Evolutionary conservation across 305 asterid species (phyloP), one percentile per base, ranked within the genome.

Genomic region (Rubia peregrina): DNA sequence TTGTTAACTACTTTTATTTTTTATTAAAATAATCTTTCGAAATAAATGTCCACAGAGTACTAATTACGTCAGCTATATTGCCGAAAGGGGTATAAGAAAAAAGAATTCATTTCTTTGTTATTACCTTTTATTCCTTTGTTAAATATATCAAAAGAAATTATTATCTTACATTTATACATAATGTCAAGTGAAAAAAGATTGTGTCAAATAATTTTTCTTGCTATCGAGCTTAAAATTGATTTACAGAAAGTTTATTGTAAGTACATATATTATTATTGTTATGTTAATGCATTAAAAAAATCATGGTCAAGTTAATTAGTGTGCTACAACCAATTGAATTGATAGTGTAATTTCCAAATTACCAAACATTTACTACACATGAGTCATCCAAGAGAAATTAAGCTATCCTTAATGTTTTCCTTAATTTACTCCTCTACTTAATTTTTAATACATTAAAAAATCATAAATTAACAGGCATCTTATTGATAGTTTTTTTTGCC

Each of bases 321-420:
- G 4, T 9, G 36, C 63, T 21, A 51, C n/a, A 51, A 57, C 30
- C 19, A 53, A 53, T 49, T 49, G 22, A 53, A 53, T 17, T 53
- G 56, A 49, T 49, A 14, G 30, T 46, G 68, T 40, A 8, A 22
- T 67, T 33, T 19, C 46, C 14, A 16, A 67, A 26, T 14, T 48
- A 12, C 24, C 57, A 70, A 59, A 49, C 49, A 71, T 71, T 71
- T 61, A 60, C 46, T 24, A 26, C 46, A 9, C 67, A 51, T 12
- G 19, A 51, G 9, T 70, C 71, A 63, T 64, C 46, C 67, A 77
- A 21, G 49, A 33, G 60, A 61, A 57, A 56, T 75, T 61, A 75
- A 53, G 11, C 26, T 36, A 43, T 24, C 59, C 74, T 66, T 69
- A 72, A 77, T 73, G 56, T 61, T 70, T 77, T 77, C 80, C 82